A percentile compares a stretch with the other conserved stretches of the same genome.
phyloP scores from a whole-genome alignment of 805 yeast genomes.

The Saturnispora gosingensis region DNA sequence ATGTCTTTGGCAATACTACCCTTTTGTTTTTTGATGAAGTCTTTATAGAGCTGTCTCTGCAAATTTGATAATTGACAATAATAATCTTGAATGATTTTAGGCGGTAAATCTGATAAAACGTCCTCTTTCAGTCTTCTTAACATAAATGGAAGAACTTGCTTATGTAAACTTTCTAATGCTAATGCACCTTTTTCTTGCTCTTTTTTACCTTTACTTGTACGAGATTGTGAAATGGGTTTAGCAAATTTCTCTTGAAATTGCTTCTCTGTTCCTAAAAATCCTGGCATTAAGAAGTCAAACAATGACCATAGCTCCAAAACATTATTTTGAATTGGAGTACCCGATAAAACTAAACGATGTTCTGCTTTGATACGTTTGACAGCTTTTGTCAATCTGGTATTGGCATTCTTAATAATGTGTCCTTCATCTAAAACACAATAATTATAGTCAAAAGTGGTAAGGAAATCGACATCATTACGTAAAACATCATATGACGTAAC shows the following conservation, averaged over 20 bases:
- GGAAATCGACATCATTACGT: slow-evolving; percentile 71
- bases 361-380: slow-evolving; percentile 79
- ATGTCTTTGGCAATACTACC: slow-evolving; percentile 58
- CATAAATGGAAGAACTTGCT: slow-evolving; percentile 94
- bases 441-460: slow-evolving; percentile 61
- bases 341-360: slow-evolving; percentile 84
- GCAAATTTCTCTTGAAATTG: slow-evolving; percentile 90
- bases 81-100: slow-evolving; percentile 96
- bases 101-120: slow-evolving; percentile 91
- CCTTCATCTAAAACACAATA: slow-evolving; percentile 97
- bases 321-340: slow-evolving; percentile 97
- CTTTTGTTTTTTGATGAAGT: slow-evolving; percentile 82
- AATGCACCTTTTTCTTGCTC: slow-evolving; percentile 97
- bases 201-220: slow-evolving; percentile 81
- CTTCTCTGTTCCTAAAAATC: slow-evolving; percentile 92
- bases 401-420: slow-evolving; percentile 88
- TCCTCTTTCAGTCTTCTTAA: slow-evolving; percentile 93
- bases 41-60: slow-evolving; percentile 80
- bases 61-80: slow-evolving; percentile 91
- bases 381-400: slow-evolving; percentile 78
- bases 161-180: slow-evolving; percentile 91
- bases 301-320: slow-evolving; percentile 96
- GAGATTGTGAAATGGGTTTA: slow-evolving; percentile 93
- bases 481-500: slow-evolving; percentile 96
- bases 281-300: slow-evolving; percentile 98